Conservation (phyloP, 169 alveolate genomes). For the Plasmodium fragile region DNA sequence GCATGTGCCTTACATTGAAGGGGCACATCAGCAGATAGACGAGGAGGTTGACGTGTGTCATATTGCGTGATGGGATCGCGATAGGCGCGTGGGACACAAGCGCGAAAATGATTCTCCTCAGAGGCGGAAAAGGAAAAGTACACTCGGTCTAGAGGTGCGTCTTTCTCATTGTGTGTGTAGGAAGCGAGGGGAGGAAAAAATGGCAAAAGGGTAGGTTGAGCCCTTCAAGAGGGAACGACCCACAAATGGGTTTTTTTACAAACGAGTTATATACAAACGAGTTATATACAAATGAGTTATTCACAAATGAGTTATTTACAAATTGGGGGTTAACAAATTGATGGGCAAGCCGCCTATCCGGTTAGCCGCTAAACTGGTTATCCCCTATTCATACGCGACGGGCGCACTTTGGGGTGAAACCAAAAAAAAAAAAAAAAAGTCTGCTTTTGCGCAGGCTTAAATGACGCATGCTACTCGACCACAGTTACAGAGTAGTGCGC, state of each 20-base stretch:
- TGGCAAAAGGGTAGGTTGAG: background rate
- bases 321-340: background rate
- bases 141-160: background rate
- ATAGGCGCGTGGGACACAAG: background rate
- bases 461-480: background rate
- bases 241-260: background rate
- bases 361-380: background rate
- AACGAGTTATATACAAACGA: background rate
- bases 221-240: background rate
- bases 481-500: background rate
- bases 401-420: background rate
- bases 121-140: background rate
- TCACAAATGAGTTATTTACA: background rate
- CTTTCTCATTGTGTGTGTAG: background rate
- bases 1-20: slow-evolving; percentile 24
- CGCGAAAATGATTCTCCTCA: background rate
- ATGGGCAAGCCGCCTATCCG: background rate
- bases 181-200: background rate
- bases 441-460: background rate
- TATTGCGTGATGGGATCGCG: background rate
- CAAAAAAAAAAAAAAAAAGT: background rate
- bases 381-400: background rate
- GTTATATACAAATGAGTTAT: background rate
- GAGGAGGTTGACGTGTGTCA: slow-evolving; percentile 17
- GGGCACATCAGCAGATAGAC: slow-evolving; percentile 50